A percentile compares a stretch with the other conserved stretches of the same genome.
phyloP scores from a whole-genome alignment of 1,139 yeast genomes.

The Kurtzmaniella natalensis region DNA sequence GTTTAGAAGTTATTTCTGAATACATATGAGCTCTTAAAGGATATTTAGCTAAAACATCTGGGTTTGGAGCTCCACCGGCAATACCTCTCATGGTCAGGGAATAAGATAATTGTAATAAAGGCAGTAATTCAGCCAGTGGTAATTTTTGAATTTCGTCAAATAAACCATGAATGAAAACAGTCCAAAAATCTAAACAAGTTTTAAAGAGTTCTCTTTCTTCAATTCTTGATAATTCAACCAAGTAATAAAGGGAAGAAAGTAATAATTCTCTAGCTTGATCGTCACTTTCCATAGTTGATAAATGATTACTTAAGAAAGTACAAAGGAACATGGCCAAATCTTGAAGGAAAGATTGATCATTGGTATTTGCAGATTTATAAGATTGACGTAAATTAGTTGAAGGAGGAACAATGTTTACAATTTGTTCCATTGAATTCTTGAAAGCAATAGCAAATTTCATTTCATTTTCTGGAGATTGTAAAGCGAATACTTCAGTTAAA shows the following conservation, averaged over 20 bases:
- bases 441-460: conserved; percentile 68
- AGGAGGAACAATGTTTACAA: conserved; percentile 69
- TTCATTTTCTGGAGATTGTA: conserved; percentile 61
- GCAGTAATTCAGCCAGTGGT: conserved; percentile 68
- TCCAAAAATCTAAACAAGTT: conserved; percentile 94
- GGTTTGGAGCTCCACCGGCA: conserved; percentile 82
- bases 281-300: conserved; percentile 65
- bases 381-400: conserved; percentile 68
- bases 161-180: conserved; percentile 71
- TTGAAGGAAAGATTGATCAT: conserved; percentile 91
- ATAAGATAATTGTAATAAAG: conserved; percentile 68
- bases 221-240: conserved; percentile 80
- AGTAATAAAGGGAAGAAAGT: conserved; percentile 70
- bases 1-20: conserved; percentile 65
- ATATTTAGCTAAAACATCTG: conserved; percentile 66
- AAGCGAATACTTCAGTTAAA: conserved; percentile 80
- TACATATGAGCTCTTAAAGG: conserved; percentile 87
- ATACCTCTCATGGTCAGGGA: conserved; percentile 45
- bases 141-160: conserved; percentile 81
- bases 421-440: conserved; percentile 67
- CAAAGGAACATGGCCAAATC: conserved; percentile 92
- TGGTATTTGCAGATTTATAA: conserved; percentile 70
- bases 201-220: conserved; percentile 96
- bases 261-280: conserved; percentile 56
- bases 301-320: conserved; percentile 76